Percentiles rank a stretch among this genome's conserved stretches.
phyloP scores from a whole-genome alignment of 106 monocot genomes.

The Vanilla planifolia region DNA sequence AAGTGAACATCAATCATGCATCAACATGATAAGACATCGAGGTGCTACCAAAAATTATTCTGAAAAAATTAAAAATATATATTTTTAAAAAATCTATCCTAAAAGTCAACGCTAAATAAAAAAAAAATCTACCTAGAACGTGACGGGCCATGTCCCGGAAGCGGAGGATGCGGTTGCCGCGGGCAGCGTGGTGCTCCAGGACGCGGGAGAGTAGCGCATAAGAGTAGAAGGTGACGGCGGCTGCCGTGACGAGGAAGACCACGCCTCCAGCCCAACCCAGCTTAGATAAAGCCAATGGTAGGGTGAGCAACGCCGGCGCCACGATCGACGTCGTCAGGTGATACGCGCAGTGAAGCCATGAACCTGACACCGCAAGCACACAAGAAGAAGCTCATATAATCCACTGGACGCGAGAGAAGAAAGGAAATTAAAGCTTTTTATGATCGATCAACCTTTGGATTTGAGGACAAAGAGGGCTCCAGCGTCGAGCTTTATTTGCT shows the following conservation, averaged over 20 bases:
- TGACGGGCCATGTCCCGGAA: constrained; percentile 67
- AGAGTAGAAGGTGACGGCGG: constrained; percentile 70
- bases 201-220: constrained; percentile 67
- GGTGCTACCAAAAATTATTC: too few species aligned
- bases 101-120: too few species aligned
- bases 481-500: background rate
- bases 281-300: constrained; percentile 53
- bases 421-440: too few species aligned
- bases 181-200: constrained; percentile 61
- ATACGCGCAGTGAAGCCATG: constrained; percentile 79
- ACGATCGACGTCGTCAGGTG: constrained; percentile 80
- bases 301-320: constrained; percentile 62
- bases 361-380: constrained; percentile 29
- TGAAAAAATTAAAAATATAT: too few species aligned
- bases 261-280: constrained; percentile 60
- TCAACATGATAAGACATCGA: too few species aligned
- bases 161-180: constrained; percentile 51
- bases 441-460: constrained; percentile 3
- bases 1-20: too few species aligned
- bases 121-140: constrained; percentile 35
- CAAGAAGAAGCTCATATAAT: too few species aligned
- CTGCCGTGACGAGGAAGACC: constrained; percentile 31
- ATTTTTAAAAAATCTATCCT: too few species aligned
- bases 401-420: too few species aligned
- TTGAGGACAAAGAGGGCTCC: constrained; percentile 9